phyloP scores from a whole-genome alignment of 2,329 filamentous ascomycete genomes.

The Pseudogymnoascus sp. region DNA sequence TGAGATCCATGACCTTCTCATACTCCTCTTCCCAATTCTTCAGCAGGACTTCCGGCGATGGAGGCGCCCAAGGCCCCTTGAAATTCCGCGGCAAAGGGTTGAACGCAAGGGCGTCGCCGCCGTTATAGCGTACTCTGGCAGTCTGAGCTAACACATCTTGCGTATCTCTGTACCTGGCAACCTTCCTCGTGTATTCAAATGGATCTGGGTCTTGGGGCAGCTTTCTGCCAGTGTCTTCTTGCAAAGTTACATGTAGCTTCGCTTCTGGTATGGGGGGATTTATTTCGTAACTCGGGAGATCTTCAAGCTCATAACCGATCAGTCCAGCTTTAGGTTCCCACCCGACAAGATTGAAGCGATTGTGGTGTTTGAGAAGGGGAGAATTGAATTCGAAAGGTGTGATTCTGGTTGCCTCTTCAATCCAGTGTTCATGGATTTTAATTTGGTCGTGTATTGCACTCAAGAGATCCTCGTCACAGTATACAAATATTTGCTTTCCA shows the following conservation, averaged over 20 bases:
- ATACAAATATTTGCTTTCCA: slow-evolving; percentile 3
- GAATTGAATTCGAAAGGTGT: slow-evolving; percentile 1
- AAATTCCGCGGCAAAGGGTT: neutral
- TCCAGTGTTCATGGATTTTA: neutral
- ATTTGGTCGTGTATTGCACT: neutral
- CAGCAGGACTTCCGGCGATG: neutral
- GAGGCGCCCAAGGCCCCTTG: neutral
- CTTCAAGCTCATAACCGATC: neutral
- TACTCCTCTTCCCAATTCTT: neutral
- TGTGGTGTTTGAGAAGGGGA: neutral
- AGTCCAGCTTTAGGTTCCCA: neutral
- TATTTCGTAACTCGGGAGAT: neutral
- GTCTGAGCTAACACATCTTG: neutral
- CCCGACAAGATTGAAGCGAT: neutral
- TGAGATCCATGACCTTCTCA: neutral
- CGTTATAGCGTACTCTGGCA: neutral
- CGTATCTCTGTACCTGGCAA: neutral
- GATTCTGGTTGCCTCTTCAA: neutral
- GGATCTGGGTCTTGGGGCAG: neutral
- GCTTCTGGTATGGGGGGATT: neutral
- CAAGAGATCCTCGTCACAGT: neutral
- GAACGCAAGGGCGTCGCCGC: neutral
- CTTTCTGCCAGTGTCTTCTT: neutral
- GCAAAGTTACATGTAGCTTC: neutral
- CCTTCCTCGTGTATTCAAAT: slow-evolving; percentile 1